Evolutionary conservation across 179 eudicot species (phyloP).

Genomic region (Actinidia polygama): DNA sequence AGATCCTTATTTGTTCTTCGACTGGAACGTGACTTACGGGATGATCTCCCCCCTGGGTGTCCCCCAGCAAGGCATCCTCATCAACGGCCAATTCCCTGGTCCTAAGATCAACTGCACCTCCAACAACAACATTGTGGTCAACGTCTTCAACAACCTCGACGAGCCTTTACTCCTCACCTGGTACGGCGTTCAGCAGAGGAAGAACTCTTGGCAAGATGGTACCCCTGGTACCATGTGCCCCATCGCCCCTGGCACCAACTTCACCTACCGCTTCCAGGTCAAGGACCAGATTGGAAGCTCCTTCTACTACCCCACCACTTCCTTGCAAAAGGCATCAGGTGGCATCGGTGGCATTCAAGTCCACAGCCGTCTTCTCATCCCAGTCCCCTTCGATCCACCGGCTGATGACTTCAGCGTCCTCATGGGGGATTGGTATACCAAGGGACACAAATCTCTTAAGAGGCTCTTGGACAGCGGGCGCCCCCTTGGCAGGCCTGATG

Average conservation of each 20-base stretch:
- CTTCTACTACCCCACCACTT: constrained; percentile 33
- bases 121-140: constrained; percentile 39
- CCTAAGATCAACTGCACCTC: constrained; percentile 39
- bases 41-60: constrained; percentile 33
- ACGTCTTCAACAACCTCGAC: constrained; percentile 35
- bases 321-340: constrained; percentile 36
- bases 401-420: constrained; percentile 31
- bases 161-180: constrained; percentile 44
- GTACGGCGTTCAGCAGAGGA: constrained; percentile 41
- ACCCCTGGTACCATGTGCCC: constrained; percentile 40
- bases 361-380: constrained; percentile 35
- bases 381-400: constrained; percentile 34
- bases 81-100: constrained; percentile 38
- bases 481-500: constrained; percentile 35
- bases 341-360: constrained; percentile 30
- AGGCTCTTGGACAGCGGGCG: constrained; percentile 29
- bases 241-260: constrained; percentile 34
- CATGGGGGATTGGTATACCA: constrained; percentile 39
- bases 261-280: constrained; percentile 35
- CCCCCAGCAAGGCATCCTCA: constrained; percentile 36
- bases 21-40: constrained; percentile 38
- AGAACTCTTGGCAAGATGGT: constrained; percentile 43
- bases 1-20: constrained; percentile 36
- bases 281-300: constrained; percentile 48
- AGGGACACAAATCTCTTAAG: constrained; percentile 29